Evolutionary conservation across 805 yeast genomes (phyloP), one percentile per base, ranked within the genome.

Genomic region (Metschnikowia reukaufii): DNA sequence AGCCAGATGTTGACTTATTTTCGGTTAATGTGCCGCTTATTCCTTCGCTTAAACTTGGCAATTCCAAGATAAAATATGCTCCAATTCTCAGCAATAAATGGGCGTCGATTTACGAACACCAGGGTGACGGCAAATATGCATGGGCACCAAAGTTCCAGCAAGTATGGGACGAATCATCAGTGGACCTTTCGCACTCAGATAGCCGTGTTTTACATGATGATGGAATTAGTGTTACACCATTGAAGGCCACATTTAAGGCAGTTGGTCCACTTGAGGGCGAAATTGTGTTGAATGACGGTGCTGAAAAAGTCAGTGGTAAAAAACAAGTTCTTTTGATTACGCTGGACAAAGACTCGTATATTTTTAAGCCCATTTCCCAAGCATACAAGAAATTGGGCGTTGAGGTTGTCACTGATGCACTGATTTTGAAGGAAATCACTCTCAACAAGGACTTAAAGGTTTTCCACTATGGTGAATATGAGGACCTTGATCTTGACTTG

Each of bases 401-500:
- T 10, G 47, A 58, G 4, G 56, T 76, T 3, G 53, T 62, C 2
- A 52, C 63, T 8, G 68, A 65, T 33, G 35, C 48, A 3, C 47
- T 57, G 12, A 39, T 59, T 15, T 44, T 65, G 21, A 21, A 50
- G 10, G 48, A 54, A 13, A 45, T 63, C 15, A 39, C 56, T 2
- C 33, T 48, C 2, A 42, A 54, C 6, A 42, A 50, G 2, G 50
- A 51, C 2, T 50, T 49, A 0, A 78, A 73, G 50, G 64, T 81
- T 0, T 82, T 88, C 57, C 96, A 89, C 49, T 90, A 82, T 63
- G 91, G 89, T 16, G 98, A 92, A 45, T 92, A 92, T 63, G 99
- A 92, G 62, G 89, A 86, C 39, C 66, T 90, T 18, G 87, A 91
- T 59, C 78, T 90, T 59, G 97, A 91, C 56, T 64, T 77, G 49